Conservation (phyloP, 2,329 filamentous ascomycete genomes). For the Peltaster fructicola region DNA sequence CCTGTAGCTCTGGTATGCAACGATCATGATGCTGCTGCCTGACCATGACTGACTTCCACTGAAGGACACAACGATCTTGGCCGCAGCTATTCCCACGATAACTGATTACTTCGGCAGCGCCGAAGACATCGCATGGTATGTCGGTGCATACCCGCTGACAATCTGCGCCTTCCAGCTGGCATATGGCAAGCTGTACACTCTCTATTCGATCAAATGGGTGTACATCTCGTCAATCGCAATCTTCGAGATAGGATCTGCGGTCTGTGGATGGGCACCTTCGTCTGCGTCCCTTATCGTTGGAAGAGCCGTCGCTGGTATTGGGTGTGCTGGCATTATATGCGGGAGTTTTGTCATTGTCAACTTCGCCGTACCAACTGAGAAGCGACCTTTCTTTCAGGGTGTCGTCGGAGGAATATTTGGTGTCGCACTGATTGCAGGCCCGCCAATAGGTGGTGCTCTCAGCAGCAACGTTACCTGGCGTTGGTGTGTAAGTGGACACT, state of each 20-base stretch:
- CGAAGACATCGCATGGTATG: constrained; percentile 1
- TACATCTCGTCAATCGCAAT: constrained; percentile 1
- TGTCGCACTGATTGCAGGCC: not conserved
- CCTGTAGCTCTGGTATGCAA: too few species aligned
- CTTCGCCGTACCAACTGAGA: not conserved
- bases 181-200: constrained; percentile 1
- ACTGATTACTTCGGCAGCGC: constrained; percentile 1
- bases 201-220: constrained; percentile 1
- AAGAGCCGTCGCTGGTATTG: constrained; percentile 1
- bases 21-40: not conserved
- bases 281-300: not conserved
- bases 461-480: constrained; percentile 1
- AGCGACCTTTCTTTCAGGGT: not conserved
- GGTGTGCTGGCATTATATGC: not conserved
- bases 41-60: constrained; percentile 4
- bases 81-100: not conserved
- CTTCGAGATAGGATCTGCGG: not conserved
- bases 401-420: not conserved
- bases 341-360: not conserved
- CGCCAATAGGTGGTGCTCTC: not conserved
- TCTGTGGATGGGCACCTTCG: constrained; percentile 1
- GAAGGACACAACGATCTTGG: not conserved
- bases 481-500: too few species aligned
- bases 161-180: not conserved
- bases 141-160: not conserved